Percentiles rank a stretch among this genome's conserved stretches.
phyloP scores from a whole-genome alignment of 225 moss, liverwort and hornwort genomes.

The Climacium dendroides region DNA sequence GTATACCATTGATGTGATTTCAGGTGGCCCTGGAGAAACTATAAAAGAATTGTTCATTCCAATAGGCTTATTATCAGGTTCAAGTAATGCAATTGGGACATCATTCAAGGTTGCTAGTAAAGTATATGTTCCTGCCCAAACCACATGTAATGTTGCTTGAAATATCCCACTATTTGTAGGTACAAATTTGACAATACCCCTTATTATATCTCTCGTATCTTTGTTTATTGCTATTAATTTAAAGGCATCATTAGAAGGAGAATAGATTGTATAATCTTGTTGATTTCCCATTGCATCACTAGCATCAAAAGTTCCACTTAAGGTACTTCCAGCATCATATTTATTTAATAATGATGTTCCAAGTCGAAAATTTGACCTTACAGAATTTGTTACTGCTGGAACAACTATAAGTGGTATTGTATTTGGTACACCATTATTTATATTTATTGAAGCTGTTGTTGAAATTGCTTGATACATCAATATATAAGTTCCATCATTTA shows the following conservation, averaged over 20 bases:
- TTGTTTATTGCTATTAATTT: not conserved
- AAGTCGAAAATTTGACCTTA: not conserved
- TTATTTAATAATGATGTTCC: not conserved
- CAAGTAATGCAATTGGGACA: not conserved
- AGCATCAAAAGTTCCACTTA: conserved; percentile 8
- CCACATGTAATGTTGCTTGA: not conserved
- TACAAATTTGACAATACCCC: not conserved
- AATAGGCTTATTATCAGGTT: not conserved
- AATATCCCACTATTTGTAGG: not conserved
- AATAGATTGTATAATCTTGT: conserved; percentile 14
- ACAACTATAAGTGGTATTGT: not conserved
- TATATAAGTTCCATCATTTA: conserved; percentile 3
- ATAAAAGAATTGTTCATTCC: not conserved
- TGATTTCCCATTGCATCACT: conserved; percentile 16
- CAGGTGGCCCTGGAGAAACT: not conserved
- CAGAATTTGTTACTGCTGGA: not conserved
- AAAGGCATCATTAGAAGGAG: not conserved
- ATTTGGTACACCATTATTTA: conserved; percentile 7
- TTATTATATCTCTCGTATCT: not conserved
- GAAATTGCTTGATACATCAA: conserved; percentile 11
- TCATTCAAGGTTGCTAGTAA: not conserved
- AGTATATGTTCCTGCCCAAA: not conserved
- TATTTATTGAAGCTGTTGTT: not conserved
- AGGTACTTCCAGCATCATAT: not conserved
- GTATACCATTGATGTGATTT: conserved; percentile 8